phyloP scores from a whole-genome alignment of 164 flowering plant genomes.

The Stephania japonica region DNA sequence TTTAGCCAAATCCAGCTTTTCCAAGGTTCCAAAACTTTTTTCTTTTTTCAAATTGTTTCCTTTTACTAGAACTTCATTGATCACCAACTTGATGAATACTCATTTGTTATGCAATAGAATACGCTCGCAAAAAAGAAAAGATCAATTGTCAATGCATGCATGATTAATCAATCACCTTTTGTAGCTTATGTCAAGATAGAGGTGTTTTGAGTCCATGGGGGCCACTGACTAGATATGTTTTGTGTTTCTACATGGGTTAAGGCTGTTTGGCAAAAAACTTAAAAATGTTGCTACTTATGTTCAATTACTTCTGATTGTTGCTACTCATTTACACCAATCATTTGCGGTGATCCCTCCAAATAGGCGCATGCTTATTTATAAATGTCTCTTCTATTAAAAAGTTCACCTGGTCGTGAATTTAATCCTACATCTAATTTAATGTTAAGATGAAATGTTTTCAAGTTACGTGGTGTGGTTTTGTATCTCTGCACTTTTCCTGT shows the following conservation, averaged over 20 bases:
- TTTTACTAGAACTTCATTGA: not conserved
- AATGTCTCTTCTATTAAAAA: no score
- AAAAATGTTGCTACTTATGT: not conserved
- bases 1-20: constrained; percentile 51
- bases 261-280: not conserved
- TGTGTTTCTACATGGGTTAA: not conserved
- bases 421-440: no score
- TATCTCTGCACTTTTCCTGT: not conserved
- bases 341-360: not conserved
- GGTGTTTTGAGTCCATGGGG: not conserved
- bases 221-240: not conserved
- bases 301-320: no score
- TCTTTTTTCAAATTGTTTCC: not conserved
- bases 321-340: not conserved
- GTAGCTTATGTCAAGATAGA: not conserved
- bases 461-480: not conserved
- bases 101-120: no score
- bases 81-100: not conserved
- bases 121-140: not conserved
- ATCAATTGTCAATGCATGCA: not conserved
- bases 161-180: not conserved
- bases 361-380: no score
- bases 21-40: constrained; percentile 51
- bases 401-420: no score
- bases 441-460: not conserved